Percentiles rank a stretch among this genome's conserved stretches.
Evolutionary conservation across 331 rosid species (phyloP).

Genomic region (Dryas integrifolia): DNA sequence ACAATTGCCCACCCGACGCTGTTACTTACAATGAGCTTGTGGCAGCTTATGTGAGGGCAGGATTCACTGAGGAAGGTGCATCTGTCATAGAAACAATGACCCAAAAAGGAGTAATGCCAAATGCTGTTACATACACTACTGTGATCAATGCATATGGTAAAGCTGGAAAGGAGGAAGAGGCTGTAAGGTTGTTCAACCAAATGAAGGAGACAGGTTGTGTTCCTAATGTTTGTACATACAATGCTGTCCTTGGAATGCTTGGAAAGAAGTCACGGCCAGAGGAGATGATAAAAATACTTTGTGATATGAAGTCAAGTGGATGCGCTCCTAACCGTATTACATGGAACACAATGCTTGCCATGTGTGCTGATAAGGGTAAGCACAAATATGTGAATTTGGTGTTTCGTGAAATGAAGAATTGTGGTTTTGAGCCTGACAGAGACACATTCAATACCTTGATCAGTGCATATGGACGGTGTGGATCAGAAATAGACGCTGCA

Average conservation of each 20-base stretch:
- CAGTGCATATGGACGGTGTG: constrained; percentile 88
- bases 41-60: constrained; percentile 85
- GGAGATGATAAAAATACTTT: constrained; percentile 66
- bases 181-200: constrained; percentile 57
- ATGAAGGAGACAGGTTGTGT: constrained; percentile 90
- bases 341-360: constrained; percentile 92
- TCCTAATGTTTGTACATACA: constrained; percentile 76
- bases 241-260: constrained; percentile 68
- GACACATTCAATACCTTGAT: constrained; percentile 93
- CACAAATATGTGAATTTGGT: constrained; percentile 63
- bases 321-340: constrained; percentile 81
- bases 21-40: constrained; percentile 92
- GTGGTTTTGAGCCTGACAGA: constrained; percentile 92
- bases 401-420: constrained; percentile 77
- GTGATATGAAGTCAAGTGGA: constrained; percentile 82
- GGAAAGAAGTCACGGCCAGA: constrained; percentile 69
- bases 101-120: constrained; percentile 66
- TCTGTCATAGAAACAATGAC: constrained; percentile 76
- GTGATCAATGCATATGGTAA: constrained; percentile 81
- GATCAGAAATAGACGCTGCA: constrained; percentile 69
- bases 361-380: constrained; percentile 79
- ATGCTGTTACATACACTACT: constrained; percentile 87
- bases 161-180: constrained; percentile 71
- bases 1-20: constrained; percentile 63
- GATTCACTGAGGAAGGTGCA: constrained; percentile 79